These are phyloP conservation scores for Besnoitia besnoiti DNA, from an alignment of 169 alveolate species.

Conservation along the genomic window DNA sequence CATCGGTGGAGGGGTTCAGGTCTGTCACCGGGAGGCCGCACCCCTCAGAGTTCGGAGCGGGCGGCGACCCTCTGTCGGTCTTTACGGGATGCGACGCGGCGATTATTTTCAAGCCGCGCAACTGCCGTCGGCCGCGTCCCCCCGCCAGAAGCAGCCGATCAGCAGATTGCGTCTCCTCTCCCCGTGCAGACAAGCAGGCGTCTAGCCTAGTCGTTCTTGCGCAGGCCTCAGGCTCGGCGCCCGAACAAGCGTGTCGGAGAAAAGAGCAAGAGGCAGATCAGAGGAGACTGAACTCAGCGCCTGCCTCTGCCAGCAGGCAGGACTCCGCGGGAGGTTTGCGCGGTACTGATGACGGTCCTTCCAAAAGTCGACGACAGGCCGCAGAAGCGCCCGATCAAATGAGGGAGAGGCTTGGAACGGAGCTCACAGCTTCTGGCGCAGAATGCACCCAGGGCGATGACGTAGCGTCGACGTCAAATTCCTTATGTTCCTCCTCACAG, in stretches of 20 bases:
- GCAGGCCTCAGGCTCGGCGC: neutral
- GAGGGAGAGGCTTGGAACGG: too few relatives aligned
- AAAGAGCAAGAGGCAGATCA: neutral
- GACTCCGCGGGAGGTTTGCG: neutral
- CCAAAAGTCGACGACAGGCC: too few relatives aligned
- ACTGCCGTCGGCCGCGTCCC: slow-evolving; percentile 32
- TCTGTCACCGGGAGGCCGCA: too few relatives aligned
- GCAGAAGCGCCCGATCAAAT: too few relatives aligned
- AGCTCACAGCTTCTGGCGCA: too few relatives aligned
- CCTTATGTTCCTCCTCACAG: too few relatives aligned
- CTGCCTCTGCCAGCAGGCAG: neutral
- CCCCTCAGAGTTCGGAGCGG: neutral
- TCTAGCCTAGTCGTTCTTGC: neutral
- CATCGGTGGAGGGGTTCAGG: too few relatives aligned
- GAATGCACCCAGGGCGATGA: too few relatives aligned
- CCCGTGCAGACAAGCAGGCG: neutral
- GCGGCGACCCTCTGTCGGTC: neutral
- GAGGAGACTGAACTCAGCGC: neutral
- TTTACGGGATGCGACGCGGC: slow-evolving; percentile 6
- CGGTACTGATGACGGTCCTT: neutral
- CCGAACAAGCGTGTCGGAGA: neutral
- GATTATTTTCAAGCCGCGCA: slow-evolving; percentile 28
- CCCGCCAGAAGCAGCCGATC: neutral
- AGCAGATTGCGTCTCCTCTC: neutral
- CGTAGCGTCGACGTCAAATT: too few relatives aligned